phyloP scores from a whole-genome alignment of 495 filamentous ascomycete genomes.

The Lasiosphaeria miniovina region DNA sequence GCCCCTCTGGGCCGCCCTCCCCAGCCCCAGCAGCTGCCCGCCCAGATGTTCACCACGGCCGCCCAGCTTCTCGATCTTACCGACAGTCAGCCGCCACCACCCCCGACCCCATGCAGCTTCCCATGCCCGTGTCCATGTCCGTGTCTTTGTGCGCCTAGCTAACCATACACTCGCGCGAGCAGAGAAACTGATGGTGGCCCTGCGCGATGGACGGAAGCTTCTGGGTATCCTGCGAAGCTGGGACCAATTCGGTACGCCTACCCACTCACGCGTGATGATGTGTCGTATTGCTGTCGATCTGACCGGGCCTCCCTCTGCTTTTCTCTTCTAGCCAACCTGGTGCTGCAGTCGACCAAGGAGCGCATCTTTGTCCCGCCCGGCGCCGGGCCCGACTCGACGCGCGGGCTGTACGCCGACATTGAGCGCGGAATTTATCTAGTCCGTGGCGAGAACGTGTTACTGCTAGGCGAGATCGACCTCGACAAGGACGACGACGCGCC shows the following conservation, averaged over 20 bases:
- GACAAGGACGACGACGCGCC: conserved; percentile 92
- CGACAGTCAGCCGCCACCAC: conserved; percentile 68
- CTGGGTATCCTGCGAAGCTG: conserved; percentile 91
- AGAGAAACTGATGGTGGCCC: conserved; percentile 90
- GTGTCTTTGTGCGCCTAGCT: too few species aligned
- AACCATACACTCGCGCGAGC: conserved; percentile 11
- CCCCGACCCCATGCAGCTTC: not conserved
- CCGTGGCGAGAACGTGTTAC: conserved; percentile 86
- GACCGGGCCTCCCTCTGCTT: too few species aligned
- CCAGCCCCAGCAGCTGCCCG: conserved; percentile 60
- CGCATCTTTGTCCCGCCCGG: conserved; percentile 64
- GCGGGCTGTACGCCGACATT: conserved; percentile 72
- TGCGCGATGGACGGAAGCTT: conserved; percentile 90
- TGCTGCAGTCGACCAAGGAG: conserved; percentile 88
- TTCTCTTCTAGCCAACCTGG: conserved; percentile 70
- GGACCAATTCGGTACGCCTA: conserved; percentile 87
- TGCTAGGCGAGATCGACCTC: conserved; percentile 92
- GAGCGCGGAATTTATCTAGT: conserved; percentile 82
- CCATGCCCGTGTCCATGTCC: not conserved
- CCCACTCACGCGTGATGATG: too few species aligned
- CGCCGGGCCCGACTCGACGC: conserved; percentile 23
- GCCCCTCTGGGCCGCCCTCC: conserved; percentile 32
- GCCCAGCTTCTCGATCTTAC: conserved; percentile 92
- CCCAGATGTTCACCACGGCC: conserved; percentile 98
- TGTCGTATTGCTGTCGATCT: too few species aligned